phyloP scores from a whole-genome alignment of 2,329 filamentous ascomycete species.

The Cordyceps tenuipes region DNA sequence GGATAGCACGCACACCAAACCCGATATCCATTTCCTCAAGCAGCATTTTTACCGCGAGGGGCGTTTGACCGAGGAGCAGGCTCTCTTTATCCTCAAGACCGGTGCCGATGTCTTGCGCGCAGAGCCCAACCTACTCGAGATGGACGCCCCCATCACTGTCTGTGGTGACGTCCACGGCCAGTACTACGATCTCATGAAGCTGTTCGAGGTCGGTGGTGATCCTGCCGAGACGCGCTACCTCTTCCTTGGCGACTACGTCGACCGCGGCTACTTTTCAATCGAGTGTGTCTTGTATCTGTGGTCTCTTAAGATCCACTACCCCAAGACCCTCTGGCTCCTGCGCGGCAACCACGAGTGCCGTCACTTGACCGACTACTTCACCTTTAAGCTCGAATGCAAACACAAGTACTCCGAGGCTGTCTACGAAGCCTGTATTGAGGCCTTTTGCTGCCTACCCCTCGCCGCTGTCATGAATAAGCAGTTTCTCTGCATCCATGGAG shows the following conservation, averaged over 20 bases:
- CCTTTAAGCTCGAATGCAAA: slow-evolving; percentile 99
- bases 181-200: slow-evolving; percentile 99
- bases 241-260: slow-evolving; percentile 96
- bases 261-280: slow-evolving; percentile 97
- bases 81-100: slow-evolving; percentile 84
- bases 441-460: slow-evolving; percentile 87
- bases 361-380: slow-evolving; percentile 99
- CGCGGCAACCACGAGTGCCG: slow-evolving; percentile 98
- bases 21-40: slow-evolving; percentile 89
- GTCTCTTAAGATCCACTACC: slow-evolving; percentile 98
- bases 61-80: slow-evolving; percentile 92
- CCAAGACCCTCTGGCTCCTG: slow-evolving; percentile 91
- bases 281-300: slow-evolving; percentile 98
- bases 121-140: slow-evolving; percentile 94
- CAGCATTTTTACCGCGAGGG: slow-evolving; percentile 98
- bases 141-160: slow-evolving; percentile 98
- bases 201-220: slow-evolving; percentile 96
- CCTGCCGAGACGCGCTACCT: slow-evolving; percentile 93
- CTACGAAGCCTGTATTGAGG: slow-evolving; percentile 97
- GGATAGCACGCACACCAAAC: slow-evolving; percentile 76
- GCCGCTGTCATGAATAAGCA: slow-evolving; percentile 99
- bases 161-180: slow-evolving; percentile 98
- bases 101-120: slow-evolving; percentile 80
- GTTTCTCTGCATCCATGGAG: slow-evolving; percentile 96
- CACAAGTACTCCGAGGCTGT: slow-evolving; percentile 97